phyloP scores from a whole-genome alignment of 2,329 filamentous ascomycete genomes.

The Fusarium staphyleae region DNA sequence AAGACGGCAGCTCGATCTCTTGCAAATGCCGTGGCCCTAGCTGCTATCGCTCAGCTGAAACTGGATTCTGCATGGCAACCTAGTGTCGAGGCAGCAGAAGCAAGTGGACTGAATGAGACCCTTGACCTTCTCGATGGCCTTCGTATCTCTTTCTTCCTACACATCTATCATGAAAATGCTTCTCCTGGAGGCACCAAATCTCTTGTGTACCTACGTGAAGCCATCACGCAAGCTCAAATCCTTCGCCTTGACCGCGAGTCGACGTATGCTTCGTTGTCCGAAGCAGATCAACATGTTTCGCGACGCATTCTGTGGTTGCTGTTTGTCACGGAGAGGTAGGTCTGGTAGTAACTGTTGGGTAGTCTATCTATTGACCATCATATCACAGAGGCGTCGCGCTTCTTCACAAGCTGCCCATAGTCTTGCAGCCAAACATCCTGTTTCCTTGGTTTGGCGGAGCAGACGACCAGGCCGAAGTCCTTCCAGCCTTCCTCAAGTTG shows the following conservation, averaged over 20 bases:
- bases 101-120: slow-evolving; percentile 40
- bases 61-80: slow-evolving; percentile 45
- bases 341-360: background rate
- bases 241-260: slow-evolving; percentile 55
- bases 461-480: slow-evolving; percentile 52
- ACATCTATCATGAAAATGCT: slow-evolving; percentile 60
- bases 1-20: slow-evolving; percentile 50
- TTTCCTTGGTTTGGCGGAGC: slow-evolving; percentile 43
- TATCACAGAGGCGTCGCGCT: slow-evolving; percentile 55
- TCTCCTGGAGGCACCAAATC: slow-evolving; percentile 55
- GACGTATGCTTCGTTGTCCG: slow-evolving; percentile 47
- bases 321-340: slow-evolving; percentile 55
- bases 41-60: slow-evolving; percentile 57
- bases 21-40: slow-evolving; percentile 55
- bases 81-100: slow-evolving; percentile 39
- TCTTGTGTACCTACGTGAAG: slow-evolving; percentile 57
- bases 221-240: slow-evolving; percentile 60
- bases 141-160: slow-evolving; percentile 58
- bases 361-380: slow-evolving; percentile 9
- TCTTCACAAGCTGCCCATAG: slow-evolving; percentile 57
- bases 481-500: slow-evolving; percentile 58
- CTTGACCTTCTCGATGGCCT: slow-evolving; percentile 50
- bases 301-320: slow-evolving; percentile 56
- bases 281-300: slow-evolving; percentile 53
- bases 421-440: slow-evolving; percentile 53